Percentiles rank a stretch among this genome's conserved stretches.
Evolutionary conservation across 306 rosid species (phyloP).

Genomic region (Quillaja saponaria): DNA sequence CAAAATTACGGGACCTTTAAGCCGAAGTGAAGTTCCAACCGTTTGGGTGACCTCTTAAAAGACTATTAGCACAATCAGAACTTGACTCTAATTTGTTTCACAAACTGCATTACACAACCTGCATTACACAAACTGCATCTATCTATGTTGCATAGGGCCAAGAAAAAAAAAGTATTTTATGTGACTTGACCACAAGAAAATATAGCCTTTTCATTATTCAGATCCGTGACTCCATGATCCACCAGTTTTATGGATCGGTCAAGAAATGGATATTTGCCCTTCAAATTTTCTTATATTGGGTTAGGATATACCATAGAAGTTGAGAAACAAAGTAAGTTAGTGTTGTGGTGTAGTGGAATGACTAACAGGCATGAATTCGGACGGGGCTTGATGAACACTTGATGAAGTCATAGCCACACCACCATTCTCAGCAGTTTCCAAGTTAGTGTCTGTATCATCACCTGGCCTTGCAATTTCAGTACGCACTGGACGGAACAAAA

Average conservation of each 20-base stretch:
- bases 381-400: no score
- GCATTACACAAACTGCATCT: no score
- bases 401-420: slow-evolving; percentile 32
- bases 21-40: no score
- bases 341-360: slow-evolving; percentile 41
- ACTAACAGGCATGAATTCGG: slow-evolving; percentile 37
- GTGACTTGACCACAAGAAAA: background rate
- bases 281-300: slow-evolving; percentile 40
- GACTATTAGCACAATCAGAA: no score
- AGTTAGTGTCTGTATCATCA: slow-evolving; percentile 42
- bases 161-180: no score
- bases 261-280: slow-evolving; percentile 34
- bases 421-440: slow-evolving; percentile 66
- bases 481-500: slow-evolving; percentile 69
- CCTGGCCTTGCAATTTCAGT: slow-evolving; percentile 56
- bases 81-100: no score
- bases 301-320: slow-evolving; percentile 48
- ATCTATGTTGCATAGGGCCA: no score
- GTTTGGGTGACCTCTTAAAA: no score
- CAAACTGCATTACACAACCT: no score
- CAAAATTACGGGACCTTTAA: no score
- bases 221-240: slow-evolving; percentile 30
- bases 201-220: slow-evolving; percentile 25
- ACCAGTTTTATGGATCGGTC: slow-evolving; percentile 42
- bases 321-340: slow-evolving; percentile 33